Evolutionary conservation across 1,284 basidiomycete genomes (phyloP).

Genomic region (Polyporus tsugae): DNA sequence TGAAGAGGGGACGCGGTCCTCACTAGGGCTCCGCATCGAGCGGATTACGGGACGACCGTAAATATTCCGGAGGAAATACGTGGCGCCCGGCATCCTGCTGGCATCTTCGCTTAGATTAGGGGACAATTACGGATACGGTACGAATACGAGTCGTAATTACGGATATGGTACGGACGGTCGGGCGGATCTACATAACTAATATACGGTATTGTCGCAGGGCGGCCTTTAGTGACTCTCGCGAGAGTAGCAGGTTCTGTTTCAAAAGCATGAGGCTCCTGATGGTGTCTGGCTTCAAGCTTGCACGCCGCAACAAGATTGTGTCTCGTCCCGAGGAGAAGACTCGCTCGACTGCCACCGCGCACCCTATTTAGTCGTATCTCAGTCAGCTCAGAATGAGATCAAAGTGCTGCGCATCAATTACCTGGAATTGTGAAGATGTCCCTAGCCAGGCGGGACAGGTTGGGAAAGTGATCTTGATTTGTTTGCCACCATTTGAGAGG

Average conservation of each 20-base stretch:
- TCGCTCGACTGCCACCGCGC: constrained; percentile 23
- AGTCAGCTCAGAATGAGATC: neutral
- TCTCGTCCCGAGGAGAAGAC: constrained; percentile 13
- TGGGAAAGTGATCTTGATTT: constrained; percentile 1
- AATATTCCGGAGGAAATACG: no score
- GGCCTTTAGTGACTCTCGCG: no score
- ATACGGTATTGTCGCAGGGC: no score
- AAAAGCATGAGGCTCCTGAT: constrained; percentile 19
- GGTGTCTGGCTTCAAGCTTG: constrained; percentile 21
- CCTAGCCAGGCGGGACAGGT: constrained; percentile 4
- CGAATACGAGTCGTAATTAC: no score
- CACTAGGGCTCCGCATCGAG: no score
- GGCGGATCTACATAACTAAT: no score
- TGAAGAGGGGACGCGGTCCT: no score
- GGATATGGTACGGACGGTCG: no score
- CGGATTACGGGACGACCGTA: no score
- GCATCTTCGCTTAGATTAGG: no score
- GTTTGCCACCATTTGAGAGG: constrained; percentile 6
- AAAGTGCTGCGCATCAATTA: neutral
- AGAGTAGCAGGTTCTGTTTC: constrained; percentile 4
- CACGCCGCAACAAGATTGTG: constrained; percentile 17
- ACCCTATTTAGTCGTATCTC: constrained; percentile 8
- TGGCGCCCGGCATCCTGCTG: no score
- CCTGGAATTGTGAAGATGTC: constrained; percentile 11
- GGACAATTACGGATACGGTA: no score